Conservation (phyloP, 169 alveolate species). For the Plasmodium vinckei region DNA sequence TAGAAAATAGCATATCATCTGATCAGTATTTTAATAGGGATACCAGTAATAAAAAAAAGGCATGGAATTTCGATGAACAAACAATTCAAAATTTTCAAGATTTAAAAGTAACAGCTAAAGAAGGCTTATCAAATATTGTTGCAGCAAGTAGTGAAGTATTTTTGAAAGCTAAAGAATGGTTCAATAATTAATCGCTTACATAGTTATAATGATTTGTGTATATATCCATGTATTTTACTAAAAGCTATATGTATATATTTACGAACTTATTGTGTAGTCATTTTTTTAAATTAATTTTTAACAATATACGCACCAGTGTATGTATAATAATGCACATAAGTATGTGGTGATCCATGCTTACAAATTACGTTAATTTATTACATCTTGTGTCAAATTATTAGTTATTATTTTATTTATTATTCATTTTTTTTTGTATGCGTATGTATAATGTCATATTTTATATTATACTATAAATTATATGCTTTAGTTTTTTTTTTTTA, state of each 20-base stretch:
- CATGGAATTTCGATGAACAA: conserved; percentile 81
- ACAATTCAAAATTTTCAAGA: conserved; percentile 83
- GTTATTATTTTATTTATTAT: too few relatives aligned
- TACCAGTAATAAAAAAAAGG: conserved; percentile 57
- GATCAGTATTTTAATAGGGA: conserved; percentile 85
- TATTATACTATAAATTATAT: background rate
- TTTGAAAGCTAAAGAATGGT: conserved; percentile 87
- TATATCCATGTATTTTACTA: too few relatives aligned
- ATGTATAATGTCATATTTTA: background rate
- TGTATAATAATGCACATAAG: background rate
- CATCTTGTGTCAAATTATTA: background rate
- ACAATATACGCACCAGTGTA: background rate
- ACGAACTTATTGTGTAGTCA: too few relatives aligned
- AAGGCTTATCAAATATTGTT: conserved; percentile 81
- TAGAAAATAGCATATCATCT: conserved; percentile 79
- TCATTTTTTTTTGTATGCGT: background rate
- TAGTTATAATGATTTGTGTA: too few relatives aligned
- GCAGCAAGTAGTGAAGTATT: conserved; percentile 81
- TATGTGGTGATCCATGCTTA: background rate
- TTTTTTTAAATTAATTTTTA: conserved; percentile 48
- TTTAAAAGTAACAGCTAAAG: conserved; percentile 77
- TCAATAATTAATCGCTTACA: conserved; percentile 53
- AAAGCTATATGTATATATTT: too few relatives aligned
- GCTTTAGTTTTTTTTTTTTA: too few relatives aligned
- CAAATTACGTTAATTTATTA: background rate